Percentiles rank a stretch among this genome's conserved stretches.
Evolutionary conservation across 306 rosid genomes (phyloP).

Genomic region (Castanopsis chinensis): DNA sequence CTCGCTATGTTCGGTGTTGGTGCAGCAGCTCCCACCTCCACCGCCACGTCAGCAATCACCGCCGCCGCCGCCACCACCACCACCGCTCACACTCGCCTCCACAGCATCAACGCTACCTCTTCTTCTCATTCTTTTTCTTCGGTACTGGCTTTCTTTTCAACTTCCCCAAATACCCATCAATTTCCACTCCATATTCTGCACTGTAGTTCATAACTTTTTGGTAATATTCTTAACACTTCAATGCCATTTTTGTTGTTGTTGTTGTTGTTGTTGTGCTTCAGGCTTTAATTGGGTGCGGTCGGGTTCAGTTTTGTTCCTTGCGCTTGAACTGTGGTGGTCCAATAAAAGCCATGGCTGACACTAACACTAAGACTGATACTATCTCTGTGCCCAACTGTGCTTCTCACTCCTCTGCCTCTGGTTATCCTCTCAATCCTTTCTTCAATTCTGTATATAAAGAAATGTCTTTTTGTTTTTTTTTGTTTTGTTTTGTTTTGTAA

Average conservation of each 20-base stretch:
- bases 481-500: background rate
- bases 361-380: slow-evolving; percentile 30
- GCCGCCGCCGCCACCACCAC: background rate
- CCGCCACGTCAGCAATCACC: background rate
- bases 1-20: slow-evolving; percentile 23
- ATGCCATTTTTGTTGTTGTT: background rate
- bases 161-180: background rate
- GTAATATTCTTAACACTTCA: background rate
- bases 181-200: slow-evolving; percentile 4
- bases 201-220: background rate
- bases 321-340: slow-evolving; percentile 27
- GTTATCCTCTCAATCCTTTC: slow-evolving; percentile 27
- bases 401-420: slow-evolving; percentile 34
- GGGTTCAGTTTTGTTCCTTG: slow-evolving; percentile 28
- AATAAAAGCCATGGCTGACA: slow-evolving; percentile 65
- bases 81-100: slow-evolving; percentile 13
- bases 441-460: background rate
- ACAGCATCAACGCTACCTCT: background rate
- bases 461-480: background rate
- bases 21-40: slow-evolving; percentile 22
- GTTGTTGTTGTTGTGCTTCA: background rate
- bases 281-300: slow-evolving; percentile 19
- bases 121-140: background rate
- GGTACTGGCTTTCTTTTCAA: background rate
- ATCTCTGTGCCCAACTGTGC: slow-evolving; percentile 23